Evolutionary conservation across 2,329 filamentous ascomycete species (phyloP).

Genomic region (Annulohypoxylon truncatum): DNA sequence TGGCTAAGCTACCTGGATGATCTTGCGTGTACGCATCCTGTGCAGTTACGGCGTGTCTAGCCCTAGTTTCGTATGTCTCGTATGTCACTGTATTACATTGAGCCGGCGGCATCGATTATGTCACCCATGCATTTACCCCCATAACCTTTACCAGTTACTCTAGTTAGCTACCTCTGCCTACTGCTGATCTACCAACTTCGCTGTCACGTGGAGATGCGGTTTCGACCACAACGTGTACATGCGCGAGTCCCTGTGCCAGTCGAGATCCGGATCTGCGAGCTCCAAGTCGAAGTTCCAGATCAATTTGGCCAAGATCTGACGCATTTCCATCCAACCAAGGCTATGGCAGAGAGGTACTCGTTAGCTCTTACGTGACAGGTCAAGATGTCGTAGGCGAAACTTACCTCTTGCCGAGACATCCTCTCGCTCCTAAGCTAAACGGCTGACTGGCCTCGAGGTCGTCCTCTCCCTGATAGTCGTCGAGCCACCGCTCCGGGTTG

Average conservation of each 20-base stretch:
- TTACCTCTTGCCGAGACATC: conserved; percentile 37
- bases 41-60: background rate
- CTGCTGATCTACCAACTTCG: background rate
- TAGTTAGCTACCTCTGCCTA: too few relatives aligned
- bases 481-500: conserved; percentile 40
- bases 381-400: background rate
- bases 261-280: conserved; percentile 32
- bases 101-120: background rate
- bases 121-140: background rate
- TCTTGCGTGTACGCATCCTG: background rate
- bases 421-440: conserved; percentile 31
- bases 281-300: conserved; percentile 42
- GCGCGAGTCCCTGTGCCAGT: conserved; percentile 43
- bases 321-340: conserved; percentile 31
- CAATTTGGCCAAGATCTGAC: conserved; percentile 19
- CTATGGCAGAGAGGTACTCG: conserved; percentile 2
- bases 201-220: conserved; percentile 35
- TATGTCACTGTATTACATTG: background rate
- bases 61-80: background rate
- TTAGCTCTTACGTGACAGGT: background rate
- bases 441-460: conserved; percentile 38
- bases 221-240: conserved; percentile 45
- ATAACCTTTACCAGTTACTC: background rate
- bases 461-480: conserved; percentile 11
- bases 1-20: conserved; percentile 6